phyloP scores from a whole-genome alignment of 2,329 filamentous ascomycete species.

The Nannizzia gypsea region DNA sequence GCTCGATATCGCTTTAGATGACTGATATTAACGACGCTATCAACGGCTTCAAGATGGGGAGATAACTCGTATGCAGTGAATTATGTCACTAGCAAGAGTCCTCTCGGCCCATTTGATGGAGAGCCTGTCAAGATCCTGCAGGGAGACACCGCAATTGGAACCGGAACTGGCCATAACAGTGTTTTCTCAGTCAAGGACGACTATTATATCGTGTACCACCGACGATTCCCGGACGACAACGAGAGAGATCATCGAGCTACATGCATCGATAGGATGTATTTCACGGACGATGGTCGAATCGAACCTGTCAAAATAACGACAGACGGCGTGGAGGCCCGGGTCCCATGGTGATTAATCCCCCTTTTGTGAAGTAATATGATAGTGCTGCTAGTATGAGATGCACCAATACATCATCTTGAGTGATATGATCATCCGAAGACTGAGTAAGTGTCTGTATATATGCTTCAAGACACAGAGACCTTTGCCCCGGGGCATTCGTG shows the following conservation, averaged over 20 bases:
- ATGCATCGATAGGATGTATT: conserved; percentile 40
- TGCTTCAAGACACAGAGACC: background rate
- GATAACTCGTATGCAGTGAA: conserved; percentile 38
- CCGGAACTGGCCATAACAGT: conserved; percentile 33
- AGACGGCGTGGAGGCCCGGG: conserved; percentile 19
- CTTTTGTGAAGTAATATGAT: background rate
- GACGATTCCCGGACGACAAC: conserved; percentile 34
- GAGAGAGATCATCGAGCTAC: conserved; percentile 38
- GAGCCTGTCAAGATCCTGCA: conserved; percentile 28
- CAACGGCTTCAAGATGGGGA: conserved; percentile 26
- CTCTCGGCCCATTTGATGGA: conserved; percentile 34
- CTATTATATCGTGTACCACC: conserved; percentile 39
- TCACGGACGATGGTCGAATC: conserved; percentile 36
- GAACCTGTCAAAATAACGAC: conserved; percentile 31
- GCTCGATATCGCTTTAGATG: background rate
- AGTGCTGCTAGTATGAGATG: background rate
- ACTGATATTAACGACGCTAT: background rate
- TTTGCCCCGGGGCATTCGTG: conserved; percentile 21
- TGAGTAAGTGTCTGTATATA: too few species aligned
- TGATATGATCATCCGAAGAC: background rate
- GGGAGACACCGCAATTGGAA: conserved; percentile 19
- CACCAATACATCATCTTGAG: background rate
- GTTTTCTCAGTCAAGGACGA: conserved; percentile 32
- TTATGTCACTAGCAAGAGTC: conserved; percentile 32
- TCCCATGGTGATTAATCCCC: conserved; percentile 2